Evolutionary conservation across 495 filamentous ascomycete species (phyloP), one percentile per base, ranked within the genome.

Genomic region (Hypomontagnella submonticulosa): DNA sequence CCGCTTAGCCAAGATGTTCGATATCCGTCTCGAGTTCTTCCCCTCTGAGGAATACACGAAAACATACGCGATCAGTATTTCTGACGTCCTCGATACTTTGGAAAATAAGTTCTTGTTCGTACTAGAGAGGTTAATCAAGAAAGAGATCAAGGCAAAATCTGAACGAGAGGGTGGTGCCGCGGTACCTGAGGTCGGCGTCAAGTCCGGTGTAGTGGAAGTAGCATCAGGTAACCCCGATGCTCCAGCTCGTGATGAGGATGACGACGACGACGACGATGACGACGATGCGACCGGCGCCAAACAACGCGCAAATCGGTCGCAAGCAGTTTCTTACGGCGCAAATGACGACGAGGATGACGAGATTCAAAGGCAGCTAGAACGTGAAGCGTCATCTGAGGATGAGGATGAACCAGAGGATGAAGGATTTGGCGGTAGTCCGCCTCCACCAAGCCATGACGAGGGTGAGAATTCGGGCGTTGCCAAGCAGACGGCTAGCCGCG

Each of bases 261-360:
- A 92, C 42, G 86, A 88, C 53, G 85, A 89, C 43, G 90, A 91
- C 41, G 92, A 90, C 46, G 90, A 85, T 10, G 91, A 91, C 55
- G 92, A 90, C 59, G 94, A 97, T 73, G 92, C 92, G 44, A 96
- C 95, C 32, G 86, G 87, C 53, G 86, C 88, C 56, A 91, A 92
- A 75, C 84, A 89, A 67, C 84, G 81, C 53, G 84, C 87, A 12
- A 93, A 95, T 73, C 85, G 89, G 44, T 76, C 80, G 43, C 90
- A 97, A 76, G 90, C 88, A 33, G 86, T 93, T 6, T 92, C 90
- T 10, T 99, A 98, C 72, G 96, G 90, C 36, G 92, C 85, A 5
- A 92, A 92, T 30, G 94, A 98, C 69, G 94, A 96, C 30, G 96
- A 91, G 4, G 95, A 99, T 73, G 87, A 93, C 64, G 87, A 77